Evolutionary conservation across 345 rosid genomes (phyloP).

Genomic region (Lepidium africanum): DNA sequence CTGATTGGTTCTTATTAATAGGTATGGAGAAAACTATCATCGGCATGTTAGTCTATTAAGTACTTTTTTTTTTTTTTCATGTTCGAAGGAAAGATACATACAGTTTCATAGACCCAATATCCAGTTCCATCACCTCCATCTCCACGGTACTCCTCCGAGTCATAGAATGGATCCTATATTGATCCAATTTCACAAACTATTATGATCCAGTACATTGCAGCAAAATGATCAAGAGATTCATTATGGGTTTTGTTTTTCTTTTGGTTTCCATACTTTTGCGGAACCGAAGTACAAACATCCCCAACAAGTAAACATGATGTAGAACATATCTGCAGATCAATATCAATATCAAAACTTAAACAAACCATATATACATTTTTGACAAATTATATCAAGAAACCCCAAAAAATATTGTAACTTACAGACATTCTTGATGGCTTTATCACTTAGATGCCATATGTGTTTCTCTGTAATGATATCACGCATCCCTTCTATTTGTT

Average conservation of each 20-base stretch:
- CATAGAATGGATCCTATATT: constrained; percentile 81
- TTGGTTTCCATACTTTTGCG: constrained; percentile 62
- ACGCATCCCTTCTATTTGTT: constrained; percentile 65
- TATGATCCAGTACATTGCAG: background rate
- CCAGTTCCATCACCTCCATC: constrained; percentile 97
- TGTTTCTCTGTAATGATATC: constrained; percentile 64
- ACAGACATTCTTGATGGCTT: constrained; percentile 72
- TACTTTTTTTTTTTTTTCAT: background rate
- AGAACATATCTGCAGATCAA: constrained; percentile 53
- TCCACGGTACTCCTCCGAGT: constrained; percentile 68
- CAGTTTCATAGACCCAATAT: constrained; percentile 83
- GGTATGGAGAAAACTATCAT: too few species aligned
- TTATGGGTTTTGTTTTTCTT: background rate
- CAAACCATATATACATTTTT: too few species aligned
- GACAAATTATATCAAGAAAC: background rate
- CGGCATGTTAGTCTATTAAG: too few species aligned
- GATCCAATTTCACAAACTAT: background rate
- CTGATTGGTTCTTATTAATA: too few species aligned
- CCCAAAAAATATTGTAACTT: constrained; percentile 15
- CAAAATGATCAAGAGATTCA: background rate
- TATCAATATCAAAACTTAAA: background rate
- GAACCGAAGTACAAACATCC: constrained; percentile 83
- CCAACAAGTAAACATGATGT: constrained; percentile 90
- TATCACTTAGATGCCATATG: constrained; percentile 78
- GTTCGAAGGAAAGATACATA: constrained; percentile 17